Conservation (phyloP, 495 filamentous ascomycete species). For the Halenospora varia region DNA sequence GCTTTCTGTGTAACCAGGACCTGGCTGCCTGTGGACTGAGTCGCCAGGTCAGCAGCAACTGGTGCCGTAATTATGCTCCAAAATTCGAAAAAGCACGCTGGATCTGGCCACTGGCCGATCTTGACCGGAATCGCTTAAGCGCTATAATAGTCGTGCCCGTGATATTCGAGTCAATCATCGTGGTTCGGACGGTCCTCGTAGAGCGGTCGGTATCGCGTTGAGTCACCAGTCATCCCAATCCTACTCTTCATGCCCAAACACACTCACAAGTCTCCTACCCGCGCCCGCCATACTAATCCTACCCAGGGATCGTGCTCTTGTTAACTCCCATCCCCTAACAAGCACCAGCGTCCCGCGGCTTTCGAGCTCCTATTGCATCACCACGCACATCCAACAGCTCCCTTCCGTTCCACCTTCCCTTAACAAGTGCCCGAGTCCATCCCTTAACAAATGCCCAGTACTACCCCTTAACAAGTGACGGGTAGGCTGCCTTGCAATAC, state of each 20-base stretch:
- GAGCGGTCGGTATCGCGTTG: background rate
- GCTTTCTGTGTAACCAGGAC: too few species aligned
- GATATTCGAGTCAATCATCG: background rate
- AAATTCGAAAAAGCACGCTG: too few species aligned
- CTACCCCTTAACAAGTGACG: background rate
- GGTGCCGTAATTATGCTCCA: too few species aligned
- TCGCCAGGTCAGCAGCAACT: too few species aligned
- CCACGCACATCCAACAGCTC: background rate
- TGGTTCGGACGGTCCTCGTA: background rate
- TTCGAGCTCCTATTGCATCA: background rate
- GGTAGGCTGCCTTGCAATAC: background rate
- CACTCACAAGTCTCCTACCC: background rate
- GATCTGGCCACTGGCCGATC: too few species aligned
- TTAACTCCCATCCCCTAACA: background rate
- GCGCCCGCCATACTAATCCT: background rate
- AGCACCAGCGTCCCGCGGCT: background rate
- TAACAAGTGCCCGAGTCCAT: background rate
- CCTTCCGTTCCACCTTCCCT: background rate
- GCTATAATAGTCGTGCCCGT: too few species aligned
- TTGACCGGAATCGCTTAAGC: too few species aligned
- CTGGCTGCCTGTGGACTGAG: too few species aligned
- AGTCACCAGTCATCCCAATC: background rate
- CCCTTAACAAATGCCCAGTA: background rate
- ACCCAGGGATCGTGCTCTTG: background rate
- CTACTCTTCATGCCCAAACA: background rate